Evolutionary conservation across 163 green algal species (phyloP).

Genomic region (Trebouxia gelatinosa): DNA sequence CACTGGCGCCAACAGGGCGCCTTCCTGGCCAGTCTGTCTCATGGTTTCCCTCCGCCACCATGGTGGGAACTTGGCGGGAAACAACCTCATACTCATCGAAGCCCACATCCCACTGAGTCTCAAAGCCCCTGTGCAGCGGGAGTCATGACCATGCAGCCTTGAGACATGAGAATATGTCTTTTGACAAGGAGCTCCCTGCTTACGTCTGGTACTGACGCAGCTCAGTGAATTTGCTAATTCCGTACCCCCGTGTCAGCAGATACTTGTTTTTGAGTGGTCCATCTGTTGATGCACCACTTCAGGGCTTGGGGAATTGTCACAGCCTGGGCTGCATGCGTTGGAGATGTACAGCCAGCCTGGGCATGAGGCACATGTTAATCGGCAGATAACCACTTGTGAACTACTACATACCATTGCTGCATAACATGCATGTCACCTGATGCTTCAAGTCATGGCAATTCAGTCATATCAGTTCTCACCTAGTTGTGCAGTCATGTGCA

Average conservation of each 20-base stretch:
- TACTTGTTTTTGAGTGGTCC: neutral
- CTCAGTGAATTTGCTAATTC: neutral
- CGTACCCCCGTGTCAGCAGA: neutral
- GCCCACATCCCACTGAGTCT: conserved; percentile 27
- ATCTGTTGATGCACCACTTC: neutral
- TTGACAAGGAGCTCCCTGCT: too few species aligned
- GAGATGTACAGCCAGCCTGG: too few species aligned
- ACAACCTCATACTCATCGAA: conserved; percentile 10
- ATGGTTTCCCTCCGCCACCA: conserved; percentile 29
- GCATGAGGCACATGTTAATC: too few species aligned
- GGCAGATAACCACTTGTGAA: too few species aligned
- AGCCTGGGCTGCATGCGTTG: too few species aligned
- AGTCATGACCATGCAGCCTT: neutral
- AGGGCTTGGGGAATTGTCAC: too few species aligned
- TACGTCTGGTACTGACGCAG: neutral
- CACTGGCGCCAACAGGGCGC: conserved; percentile 6
- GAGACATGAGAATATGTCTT: too few species aligned
- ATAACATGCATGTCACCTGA: neutral
- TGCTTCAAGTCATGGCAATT: neutral
- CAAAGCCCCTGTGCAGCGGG: conserved; percentile 18
- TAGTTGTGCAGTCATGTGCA: too few species aligned
- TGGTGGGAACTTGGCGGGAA: conserved; percentile 15
- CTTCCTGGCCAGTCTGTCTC: conserved; percentile 26
- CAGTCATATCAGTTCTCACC: neutral
- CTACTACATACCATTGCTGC: neutral